phyloP scores from a whole-genome alignment of 2,329 filamentous ascomycete species.

The Neophaeococcomyces mojaviensis region DNA sequence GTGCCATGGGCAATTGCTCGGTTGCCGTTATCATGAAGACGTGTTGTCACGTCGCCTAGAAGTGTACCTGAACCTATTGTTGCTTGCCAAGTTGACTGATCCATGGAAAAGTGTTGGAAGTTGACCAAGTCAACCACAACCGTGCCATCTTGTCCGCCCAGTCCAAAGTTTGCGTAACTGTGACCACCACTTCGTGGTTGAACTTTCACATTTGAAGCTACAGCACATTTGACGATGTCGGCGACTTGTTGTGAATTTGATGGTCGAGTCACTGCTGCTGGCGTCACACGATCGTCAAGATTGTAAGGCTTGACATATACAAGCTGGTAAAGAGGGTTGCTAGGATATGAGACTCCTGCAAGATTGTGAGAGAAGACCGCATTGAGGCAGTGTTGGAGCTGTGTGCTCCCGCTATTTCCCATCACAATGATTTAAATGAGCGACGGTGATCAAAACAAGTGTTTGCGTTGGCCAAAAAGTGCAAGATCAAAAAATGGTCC shows the following conservation, averaged over 20 bases:
- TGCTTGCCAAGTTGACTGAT: conserved; percentile 27
- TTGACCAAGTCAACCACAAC: conserved; percentile 28
- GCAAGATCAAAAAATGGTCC: too few relatives aligned
- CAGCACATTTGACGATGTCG: conserved; percentile 41
- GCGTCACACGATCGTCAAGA: conserved; percentile 26
- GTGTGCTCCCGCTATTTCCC: not conserved
- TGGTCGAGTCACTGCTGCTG: conserved; percentile 29
- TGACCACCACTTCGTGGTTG: conserved; percentile 48
- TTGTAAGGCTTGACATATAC: conserved; percentile 20
- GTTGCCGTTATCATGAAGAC: conserved; percentile 25
- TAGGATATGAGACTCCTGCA: not conserved
- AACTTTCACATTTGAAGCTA: conserved; percentile 37
- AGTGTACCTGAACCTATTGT: conserved; percentile 30
- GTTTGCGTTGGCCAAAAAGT: too few relatives aligned
- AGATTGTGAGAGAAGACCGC: not conserved
- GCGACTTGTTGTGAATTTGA: conserved; percentile 34
- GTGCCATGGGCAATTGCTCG: conserved; percentile 34
- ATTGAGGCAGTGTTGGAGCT: not conserved
- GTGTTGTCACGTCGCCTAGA: conserved; percentile 28
- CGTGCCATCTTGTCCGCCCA: conserved; percentile 28
- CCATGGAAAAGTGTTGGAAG: conserved; percentile 29
- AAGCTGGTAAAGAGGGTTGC: conserved; percentile 6
- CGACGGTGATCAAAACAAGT: too few relatives aligned
- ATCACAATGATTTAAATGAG: too few relatives aligned
- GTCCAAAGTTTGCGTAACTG: conserved; percentile 44